Evolutionary conservation across 495 filamentous ascomycete species (phyloP).

Genomic region (Thermothielavioides terrestris): DNA sequence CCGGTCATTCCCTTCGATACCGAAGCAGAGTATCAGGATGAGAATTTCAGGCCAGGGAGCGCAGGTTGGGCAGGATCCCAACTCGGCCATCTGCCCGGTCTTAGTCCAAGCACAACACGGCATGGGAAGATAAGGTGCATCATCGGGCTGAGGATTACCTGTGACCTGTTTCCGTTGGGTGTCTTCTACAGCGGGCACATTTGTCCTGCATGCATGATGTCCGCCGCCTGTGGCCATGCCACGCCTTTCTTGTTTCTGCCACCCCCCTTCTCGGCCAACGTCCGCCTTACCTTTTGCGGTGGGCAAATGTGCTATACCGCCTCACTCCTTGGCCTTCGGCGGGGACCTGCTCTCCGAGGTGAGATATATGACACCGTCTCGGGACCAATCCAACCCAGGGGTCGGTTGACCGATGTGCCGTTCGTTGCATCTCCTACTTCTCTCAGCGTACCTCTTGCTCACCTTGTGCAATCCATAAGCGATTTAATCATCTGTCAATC

Average conservation of each 20-base stretch:
- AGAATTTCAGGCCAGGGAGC: background rate
- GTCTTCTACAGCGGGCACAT: background rate
- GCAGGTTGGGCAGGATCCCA: background rate
- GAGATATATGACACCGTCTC: background rate
- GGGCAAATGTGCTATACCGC: constrained; percentile 10
- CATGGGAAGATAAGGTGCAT: background rate
- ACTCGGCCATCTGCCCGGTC: background rate
- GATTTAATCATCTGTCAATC: too few relatives aligned
- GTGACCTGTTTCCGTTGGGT: background rate
- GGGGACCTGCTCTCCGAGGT: background rate
- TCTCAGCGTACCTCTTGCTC: too few relatives aligned
- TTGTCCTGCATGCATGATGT: background rate
- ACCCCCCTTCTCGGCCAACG: background rate
- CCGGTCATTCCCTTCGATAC: too few relatives aligned
- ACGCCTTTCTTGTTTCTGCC: background rate
- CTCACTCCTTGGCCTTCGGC: background rate
- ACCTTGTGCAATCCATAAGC: too few relatives aligned
- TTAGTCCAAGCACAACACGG: background rate
- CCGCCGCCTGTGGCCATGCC: background rate
- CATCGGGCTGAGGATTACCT: background rate
- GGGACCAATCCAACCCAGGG: too few relatives aligned
- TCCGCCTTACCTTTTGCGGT: constrained; percentile 13
- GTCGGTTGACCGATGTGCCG: too few relatives aligned
- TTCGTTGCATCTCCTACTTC: too few relatives aligned
- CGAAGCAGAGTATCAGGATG: too few relatives aligned